Evolutionary conservation across 2,329 filamentous ascomycete species (phyloP), one percentile per base, ranked within the genome.

Genomic region (Calonectria hongkongensis): DNA sequence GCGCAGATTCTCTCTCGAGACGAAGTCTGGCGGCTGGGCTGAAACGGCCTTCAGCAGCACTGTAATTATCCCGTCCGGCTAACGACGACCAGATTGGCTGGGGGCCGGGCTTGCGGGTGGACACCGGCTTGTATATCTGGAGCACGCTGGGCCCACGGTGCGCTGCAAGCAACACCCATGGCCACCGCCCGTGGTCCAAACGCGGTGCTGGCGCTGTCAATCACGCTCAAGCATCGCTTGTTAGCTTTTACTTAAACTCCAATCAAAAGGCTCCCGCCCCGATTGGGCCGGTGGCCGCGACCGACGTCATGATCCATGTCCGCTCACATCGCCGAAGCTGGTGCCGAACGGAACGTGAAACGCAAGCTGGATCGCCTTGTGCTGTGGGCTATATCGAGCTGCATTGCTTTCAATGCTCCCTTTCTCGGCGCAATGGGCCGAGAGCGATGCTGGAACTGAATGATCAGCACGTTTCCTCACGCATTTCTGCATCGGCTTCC

Each of bases 41-140:
- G 54, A 60, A 60, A 60, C 54, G n/a, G 39, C 13, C 6, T 15
- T 9, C 7, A 39, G 21, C 54, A 60, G 7, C 54, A 60, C 36
- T 41, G 33, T 25, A 28, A 60, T 60, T 39, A 41, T 60, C 33
- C 54, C 21, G 33, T 18, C 10, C 30, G 30, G 7, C 27, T 54
- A 8, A 5, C n/a, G 15, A 4, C 1, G 13, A 36, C 12, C 7
- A 41, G n/a, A 60, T 60, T 60, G 54, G 54, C 33, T 27, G 30
- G 39, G 33, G n/a, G 9, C 54, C 3, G 54, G 47, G 30, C 27
- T 58, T 39, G 30, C 7, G 3, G 36, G 36, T 39, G 54, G 33
- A 15, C 54, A 60, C 36, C 33, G 6, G 36, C 33, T n/a, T 41
- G 33, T 60, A 41, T 60, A 60, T 60, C 54, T 60, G 54, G 33